Base-by-base conservation (phyloP, 768 basidiomycete genomes). In the Boletellus sp. region DNA sequence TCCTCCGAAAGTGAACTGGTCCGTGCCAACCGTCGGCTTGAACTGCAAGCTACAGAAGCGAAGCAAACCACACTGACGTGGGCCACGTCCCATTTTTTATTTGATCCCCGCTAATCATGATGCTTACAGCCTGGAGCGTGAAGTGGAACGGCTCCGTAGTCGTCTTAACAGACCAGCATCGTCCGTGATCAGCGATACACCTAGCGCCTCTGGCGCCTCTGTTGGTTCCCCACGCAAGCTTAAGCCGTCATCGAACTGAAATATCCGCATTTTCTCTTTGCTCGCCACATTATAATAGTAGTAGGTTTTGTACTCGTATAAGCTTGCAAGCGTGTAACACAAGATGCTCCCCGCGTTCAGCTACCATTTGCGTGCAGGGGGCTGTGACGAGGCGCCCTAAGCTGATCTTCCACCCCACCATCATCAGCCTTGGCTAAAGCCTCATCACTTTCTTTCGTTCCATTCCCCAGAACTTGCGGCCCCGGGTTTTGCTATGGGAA, bases 11-110 rank as follows among this genome's bases (percentile, higher is more conserved):
- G 72, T 53, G 73, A 77, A n/a, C 71, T 90, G 3, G 81, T 84
- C 56, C 74, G 85, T 11, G 79, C 78, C 20, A 89, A 89, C 66
- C 81, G 88, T 28, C 77, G 86, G 37, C 85, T 84, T 33, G 89
- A 90, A 58, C 77, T 86, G 34, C 88, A 91, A 57, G 85, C 84
- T 26, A 79, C 71, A 6, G 88, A 91, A 55, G 81, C 79, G 59
- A 86, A 81, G 65, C 85, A 88, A 65, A 79, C 79, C 52, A 75
- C 81, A 36, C 72, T 89, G 15, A 80, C 76, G 87, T 89, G 58
- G 44, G 84, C 65, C 20, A 26, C 5, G 48, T 28, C 33, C 17
- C 48, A 6, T 42, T 13, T 48, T 44, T 13, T 15, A 26, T 46
- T 16, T 13, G 16, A 43, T 47, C 28, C 22, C 36, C 33, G 39